Percentiles rank a stretch among this genome's conserved stretches.
Conservation (phyloP, 2,329 filamentous ascomycete genomes). For the Fusarium pseudograminearum region DNA sequence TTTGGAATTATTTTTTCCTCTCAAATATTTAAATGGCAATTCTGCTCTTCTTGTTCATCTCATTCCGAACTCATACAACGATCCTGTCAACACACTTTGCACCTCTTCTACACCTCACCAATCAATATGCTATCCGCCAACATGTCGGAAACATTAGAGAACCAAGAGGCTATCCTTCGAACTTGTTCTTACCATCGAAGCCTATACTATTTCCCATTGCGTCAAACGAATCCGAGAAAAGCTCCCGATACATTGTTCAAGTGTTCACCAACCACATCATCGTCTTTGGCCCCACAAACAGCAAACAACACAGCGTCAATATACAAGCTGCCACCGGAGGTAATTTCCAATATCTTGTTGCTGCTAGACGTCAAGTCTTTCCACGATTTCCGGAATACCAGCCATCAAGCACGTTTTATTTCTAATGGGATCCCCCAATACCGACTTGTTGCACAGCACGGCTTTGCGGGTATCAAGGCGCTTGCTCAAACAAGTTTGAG, state of each 20-base stretch:
- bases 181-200: conserved; percentile 20
- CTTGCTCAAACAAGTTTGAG: not conserved
- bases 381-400: conserved; percentile 2
- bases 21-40: not conserved
- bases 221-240: not conserved
- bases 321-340: not conserved
- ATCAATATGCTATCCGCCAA: not conserved
- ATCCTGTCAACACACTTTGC: not conserved
- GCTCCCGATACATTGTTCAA: too few species aligned
- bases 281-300: too few species aligned
- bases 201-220: conserved; percentile 1
- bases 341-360: not conserved
- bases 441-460: not conserved
- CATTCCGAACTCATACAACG: not conserved
- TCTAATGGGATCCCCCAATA: conserved; percentile 1
- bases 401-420: not conserved
- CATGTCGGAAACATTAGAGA: not conserved
- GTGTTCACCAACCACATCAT: not conserved
- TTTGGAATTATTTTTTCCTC: too few species aligned
- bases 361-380: conserved; percentile 12
- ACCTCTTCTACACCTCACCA: not conserved
- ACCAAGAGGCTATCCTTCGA: not conserved
- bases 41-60: not conserved
- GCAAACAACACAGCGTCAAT: not conserved
- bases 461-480: not conserved